phyloP scores from a whole-genome alignment of 2,329 filamentous ascomycete species.

The Monosporascus cannonballus region DNA sequence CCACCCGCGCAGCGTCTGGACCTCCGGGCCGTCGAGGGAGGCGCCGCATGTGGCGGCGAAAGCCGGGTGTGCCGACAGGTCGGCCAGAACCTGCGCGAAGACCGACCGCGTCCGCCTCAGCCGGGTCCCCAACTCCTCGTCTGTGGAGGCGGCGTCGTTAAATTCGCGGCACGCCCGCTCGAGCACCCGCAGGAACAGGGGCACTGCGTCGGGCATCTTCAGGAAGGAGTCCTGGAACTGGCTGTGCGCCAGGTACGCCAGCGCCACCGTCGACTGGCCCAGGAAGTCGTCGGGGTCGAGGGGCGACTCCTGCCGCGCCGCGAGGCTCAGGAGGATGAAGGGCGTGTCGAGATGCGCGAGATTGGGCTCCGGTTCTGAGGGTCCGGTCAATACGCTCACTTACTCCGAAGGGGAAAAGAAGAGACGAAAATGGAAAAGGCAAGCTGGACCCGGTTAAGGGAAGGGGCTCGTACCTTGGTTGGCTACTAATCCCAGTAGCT shows the following conservation, averaged over 20 bases:
- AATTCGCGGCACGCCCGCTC: constrained; percentile 41
- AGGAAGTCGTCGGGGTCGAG: constrained; percentile 51
- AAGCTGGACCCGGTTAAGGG: neutral
- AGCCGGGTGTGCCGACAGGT: constrained; percentile 42
- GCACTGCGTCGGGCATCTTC: constrained; percentile 28
- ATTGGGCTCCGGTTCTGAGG: constrained; percentile 38
- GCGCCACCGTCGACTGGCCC: constrained; percentile 43
- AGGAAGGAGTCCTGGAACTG: constrained; percentile 45
- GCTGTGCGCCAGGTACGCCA: constrained; percentile 50
- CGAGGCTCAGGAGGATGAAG: constrained; percentile 43
- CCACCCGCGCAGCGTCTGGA: constrained; percentile 41
- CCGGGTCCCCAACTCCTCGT: constrained; percentile 36
- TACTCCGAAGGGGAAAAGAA: neutral
- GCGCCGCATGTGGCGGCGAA: constrained; percentile 33
- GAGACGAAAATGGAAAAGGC: neutral
- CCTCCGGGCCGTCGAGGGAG: constrained; percentile 36
- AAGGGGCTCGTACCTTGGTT: constrained; percentile 35
- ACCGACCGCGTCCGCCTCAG: constrained; percentile 43
- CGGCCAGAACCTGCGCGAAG: constrained; percentile 45
- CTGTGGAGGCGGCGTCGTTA: constrained; percentile 35
- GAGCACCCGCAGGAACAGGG: constrained; percentile 42
- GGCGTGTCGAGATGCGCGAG: constrained; percentile 41
- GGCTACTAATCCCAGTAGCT: constrained; percentile 48
- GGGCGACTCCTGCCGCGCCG: constrained; percentile 31
- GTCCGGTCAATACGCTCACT: constrained; percentile 1